Percentiles rank a stretch among this genome's conserved stretches.
phyloP scores from a whole-genome alignment of 108 stramenopile species.

The Nitzschia sp. region DNA sequence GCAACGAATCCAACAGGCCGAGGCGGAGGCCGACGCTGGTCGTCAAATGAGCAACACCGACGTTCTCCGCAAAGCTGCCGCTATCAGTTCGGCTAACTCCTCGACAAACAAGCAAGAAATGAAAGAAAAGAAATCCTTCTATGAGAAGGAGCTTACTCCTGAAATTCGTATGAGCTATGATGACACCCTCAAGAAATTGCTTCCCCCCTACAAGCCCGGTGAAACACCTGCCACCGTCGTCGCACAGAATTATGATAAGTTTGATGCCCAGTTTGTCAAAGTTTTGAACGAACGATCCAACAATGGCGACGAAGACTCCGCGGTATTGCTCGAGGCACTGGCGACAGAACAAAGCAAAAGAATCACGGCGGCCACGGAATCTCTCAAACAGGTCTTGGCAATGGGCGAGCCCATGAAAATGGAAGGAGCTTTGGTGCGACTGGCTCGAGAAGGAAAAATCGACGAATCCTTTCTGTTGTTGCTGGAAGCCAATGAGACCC shows the following conservation, averaged over 20 bases:
- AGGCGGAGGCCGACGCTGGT: conserved; percentile 69
- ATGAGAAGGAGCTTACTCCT: conserved; percentile 78
- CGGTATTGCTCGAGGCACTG: conserved; percentile 66
- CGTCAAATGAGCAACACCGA: conserved; percentile 67
- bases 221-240: conserved; percentile 64
- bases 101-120: conserved; percentile 17
- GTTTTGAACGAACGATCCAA: conserved; percentile 34
- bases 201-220: conserved; percentile 85
- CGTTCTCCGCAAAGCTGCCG: conserved; percentile 70
- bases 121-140: conserved; percentile 58
- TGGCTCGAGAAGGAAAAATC: conserved; percentile 73
- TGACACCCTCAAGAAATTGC: conserved; percentile 65
- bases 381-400: conserved; percentile 64
- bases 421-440: conserved; percentile 83
- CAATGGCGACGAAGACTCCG: conserved; percentile 68
- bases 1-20: conserved; percentile 54
- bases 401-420: conserved; percentile 85
- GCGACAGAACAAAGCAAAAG: conserved; percentile 71
- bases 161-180: conserved; percentile 87
- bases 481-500: conserved; percentile 85
- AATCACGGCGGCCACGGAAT: conserved; percentile 67
- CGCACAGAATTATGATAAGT: conserved; percentile 71
- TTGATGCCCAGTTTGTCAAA: conserved; percentile 56
- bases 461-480: conserved; percentile 84
- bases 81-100: conserved; percentile 61